Percentiles rank a stretch among this genome's conserved stretches.
Evolutionary conservation across 441 rosid genomes (phyloP).

Genomic region (Daphne laureola): DNA sequence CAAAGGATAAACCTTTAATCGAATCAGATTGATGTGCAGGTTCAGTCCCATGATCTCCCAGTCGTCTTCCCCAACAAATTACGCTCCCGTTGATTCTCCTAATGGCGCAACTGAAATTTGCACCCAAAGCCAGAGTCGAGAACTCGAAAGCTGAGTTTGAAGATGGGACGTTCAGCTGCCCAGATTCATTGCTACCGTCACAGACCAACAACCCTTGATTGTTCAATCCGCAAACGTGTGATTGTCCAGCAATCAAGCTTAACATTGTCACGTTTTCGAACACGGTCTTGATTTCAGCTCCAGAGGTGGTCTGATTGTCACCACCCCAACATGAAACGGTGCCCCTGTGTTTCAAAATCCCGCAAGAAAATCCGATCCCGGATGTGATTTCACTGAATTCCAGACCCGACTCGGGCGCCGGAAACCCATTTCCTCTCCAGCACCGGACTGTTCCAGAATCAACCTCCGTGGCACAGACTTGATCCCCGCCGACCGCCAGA

Average conservation of each 20-base stretch:
- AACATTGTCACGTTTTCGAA: constrained; percentile 24
- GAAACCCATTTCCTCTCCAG: constrained; percentile 37
- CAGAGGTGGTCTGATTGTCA: constrained; percentile 1
- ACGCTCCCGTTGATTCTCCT: constrained; percentile 24
- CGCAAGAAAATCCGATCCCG: constrained; percentile 34
- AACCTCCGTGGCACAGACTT: constrained; percentile 36
- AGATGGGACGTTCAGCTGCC: constrained; percentile 23
- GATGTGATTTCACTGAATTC: constrained; percentile 25
- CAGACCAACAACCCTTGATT: constrained; percentile 23
- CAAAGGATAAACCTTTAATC: constrained; percentile 26
- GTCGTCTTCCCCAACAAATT: constrained; percentile 31
- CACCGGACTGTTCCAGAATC: constrained; percentile 24
- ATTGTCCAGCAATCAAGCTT: constrained; percentile 29
- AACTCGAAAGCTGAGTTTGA: constrained; percentile 24
- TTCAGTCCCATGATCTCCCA: constrained; percentile 11
- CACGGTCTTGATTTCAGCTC: constrained; percentile 21
- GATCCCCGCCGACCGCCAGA: constrained; percentile 34
- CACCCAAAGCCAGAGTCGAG: constrained; percentile 23
- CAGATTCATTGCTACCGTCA: constrained; percentile 23
- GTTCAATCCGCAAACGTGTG: constrained; percentile 36
- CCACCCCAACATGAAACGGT: constrained; percentile 33
- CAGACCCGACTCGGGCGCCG: constrained; percentile 19
- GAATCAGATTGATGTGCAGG: constrained; percentile 3
- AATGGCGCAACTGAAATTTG: constrained; percentile 27
- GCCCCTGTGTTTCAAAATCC: constrained; percentile 24